Base-by-base conservation (phyloP, 2,329 filamentous ascomycete genomes). In the Epichloe coenophiala region DNA sequence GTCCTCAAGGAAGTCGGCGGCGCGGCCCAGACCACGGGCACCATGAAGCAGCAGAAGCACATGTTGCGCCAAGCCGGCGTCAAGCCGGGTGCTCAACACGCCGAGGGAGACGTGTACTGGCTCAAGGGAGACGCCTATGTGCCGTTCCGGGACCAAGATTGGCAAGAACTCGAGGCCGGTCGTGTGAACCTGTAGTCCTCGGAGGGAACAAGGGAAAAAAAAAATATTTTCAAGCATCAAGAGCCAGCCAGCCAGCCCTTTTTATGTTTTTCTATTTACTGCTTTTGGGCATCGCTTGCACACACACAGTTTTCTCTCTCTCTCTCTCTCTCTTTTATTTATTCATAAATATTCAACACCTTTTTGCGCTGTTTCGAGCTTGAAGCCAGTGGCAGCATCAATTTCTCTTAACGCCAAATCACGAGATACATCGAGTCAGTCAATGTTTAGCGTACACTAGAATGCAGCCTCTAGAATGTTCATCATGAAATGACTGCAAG, bases 21-120 rank as follows among this genome's bases (percentile, higher is more conserved):
- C 41, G 65, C 69, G 1, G 72, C 79, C 56, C 79, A 84, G 59
- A 74, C 80, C 1, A 95, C 89, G 4, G 88, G 88, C 0, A 95
- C 88, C 45, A 86, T 88, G 60, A 95, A 95, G 73, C 86, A 94
- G 69, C 84, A 90, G 68, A 95, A 95, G 67, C 79, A 84, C 55
- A 67, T 71, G 0, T 64, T 95, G 55, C 73, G 87, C n/a, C 71
- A 74, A 2, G 77, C 90, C 55, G 88, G 89, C 1, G 86, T 91
- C 0, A 78, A 87, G 59, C 85, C 84, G 0, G 65, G 60, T 4
- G 33, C 50, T 7, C 49, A 54, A 1, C 51, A 49, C 11, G 53
- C 53, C 1, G 31, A 41, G 11, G 77, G 77, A 58, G 69, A 75
- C 1, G 64, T 84, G 44, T 84, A 71, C 59, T 91, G 86, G 84